phyloP scores from a whole-genome alignment of 257 asterid species.

The Lycium barbarum region DNA sequence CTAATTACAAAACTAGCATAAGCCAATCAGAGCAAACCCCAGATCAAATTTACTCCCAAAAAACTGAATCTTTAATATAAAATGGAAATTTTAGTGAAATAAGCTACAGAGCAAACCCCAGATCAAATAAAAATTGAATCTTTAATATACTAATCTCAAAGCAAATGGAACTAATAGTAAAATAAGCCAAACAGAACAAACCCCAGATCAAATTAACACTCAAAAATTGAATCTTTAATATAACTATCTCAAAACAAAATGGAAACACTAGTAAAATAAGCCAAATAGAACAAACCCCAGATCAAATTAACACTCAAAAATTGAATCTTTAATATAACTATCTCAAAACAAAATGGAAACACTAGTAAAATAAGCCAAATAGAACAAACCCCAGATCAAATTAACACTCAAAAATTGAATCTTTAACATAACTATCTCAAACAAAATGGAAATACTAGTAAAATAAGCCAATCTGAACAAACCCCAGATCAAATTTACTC shows the following conservation, averaged over 20 bases:
- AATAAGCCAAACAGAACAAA: background rate
- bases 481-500: background rate
- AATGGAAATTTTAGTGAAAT: background rate
- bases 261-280: background rate
- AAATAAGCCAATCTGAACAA: slow-evolving; percentile 5
- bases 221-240: background rate
- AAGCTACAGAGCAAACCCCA: background rate
- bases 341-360: no score
- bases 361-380: background rate
- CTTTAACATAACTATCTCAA: background rate
- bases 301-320: background rate
- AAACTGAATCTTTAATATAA: background rate
- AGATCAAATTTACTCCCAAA: background rate
- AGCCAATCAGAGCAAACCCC: slow-evolving; percentile 1
- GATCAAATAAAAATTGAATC: background rate
- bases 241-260: background rate
- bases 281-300: slow-evolving; percentile 1
- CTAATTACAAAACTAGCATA: background rate
- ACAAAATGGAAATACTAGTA: no score
- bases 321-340: background rate
- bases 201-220: background rate
- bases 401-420: background rate
- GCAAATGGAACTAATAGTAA: background rate
- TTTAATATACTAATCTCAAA: background rate
- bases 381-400: slow-evolving; percentile 11